Base-by-base conservation (phyloP, 2,329 filamentous ascomycete species). In the Thielaviopsis punctulata region DNA sequence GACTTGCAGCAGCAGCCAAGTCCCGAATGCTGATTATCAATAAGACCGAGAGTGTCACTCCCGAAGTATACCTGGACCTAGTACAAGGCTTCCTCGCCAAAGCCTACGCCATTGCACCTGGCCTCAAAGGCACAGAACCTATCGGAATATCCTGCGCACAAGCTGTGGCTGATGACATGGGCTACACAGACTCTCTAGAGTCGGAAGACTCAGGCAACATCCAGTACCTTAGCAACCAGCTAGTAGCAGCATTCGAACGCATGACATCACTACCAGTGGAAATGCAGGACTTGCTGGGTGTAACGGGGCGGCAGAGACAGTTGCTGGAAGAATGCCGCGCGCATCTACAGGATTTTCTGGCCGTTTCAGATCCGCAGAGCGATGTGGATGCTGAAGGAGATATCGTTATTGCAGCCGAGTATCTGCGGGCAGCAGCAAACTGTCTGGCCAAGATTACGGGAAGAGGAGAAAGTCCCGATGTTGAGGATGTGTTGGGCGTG, bases 401-500 rank as follows among this genome's bases (percentile, higher is more conserved):
- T 62, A 82, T 95, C 47, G 90, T 95, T 6, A 74, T 94, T 23
- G 89, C 88, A 10, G 92, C 92, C 0, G 92, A 98, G 65, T 80
- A 89, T 62, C 71, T 98, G 52, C 81, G 92, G 44, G 79, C 78
- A 58, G 89, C 88, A 12, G 88, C 86, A 1, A 77, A 82, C 50
- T 82, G 79, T 57, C 71, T 95, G n/a, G 84, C 87, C 1, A 79
- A 80, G 53, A 94, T 96, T 60, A 96, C 88, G 1, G 92, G 92
- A 0, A 79, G 79, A 52, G 89, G 88, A 1, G 86, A 88, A 60
- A 77, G 76, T 41, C 86, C 88, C 2, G 90, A 96, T 65, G 87
- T 96, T 15, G 90, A 98, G 64, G 92, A 96, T 62, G 86, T 98
- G 7, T 68, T 98, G 45, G 92, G 92, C 0, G 89, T 98, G 21